A percentile compares a stretch with the other conserved stretches of the same genome.
These are phyloP conservation scores for Monilinia laxa DNA, from an alignment of 2,329 filamentous ascomycete genomes.

Conservation along the genomic window DNA sequence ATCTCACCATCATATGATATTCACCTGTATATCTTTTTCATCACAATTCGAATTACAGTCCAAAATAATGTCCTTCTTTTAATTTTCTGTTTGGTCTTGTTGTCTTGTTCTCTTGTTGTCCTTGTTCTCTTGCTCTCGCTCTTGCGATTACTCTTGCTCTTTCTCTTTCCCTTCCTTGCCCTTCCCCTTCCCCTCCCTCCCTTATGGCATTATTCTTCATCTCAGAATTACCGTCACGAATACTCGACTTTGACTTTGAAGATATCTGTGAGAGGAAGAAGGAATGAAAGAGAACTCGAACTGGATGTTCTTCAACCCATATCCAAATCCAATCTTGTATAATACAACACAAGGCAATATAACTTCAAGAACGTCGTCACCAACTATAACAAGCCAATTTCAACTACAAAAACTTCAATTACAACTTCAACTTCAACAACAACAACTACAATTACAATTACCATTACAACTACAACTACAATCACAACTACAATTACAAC, in stretches of 20 bases:
- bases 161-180: too few species aligned
- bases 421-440: too few species aligned
- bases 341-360: not conserved
- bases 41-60: not conserved
- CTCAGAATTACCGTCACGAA: slow-evolving; percentile 2
- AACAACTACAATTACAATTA: too few species aligned
- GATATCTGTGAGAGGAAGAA: not conserved
- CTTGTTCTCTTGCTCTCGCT: not conserved
- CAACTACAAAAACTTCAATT: too few species aligned
- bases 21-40: not conserved
- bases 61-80: slow-evolving; percentile 16
- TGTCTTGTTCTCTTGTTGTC: not conserved
- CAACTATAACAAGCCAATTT: too few species aligned
- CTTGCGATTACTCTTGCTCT: too few species aligned
- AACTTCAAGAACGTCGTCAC: too few species aligned
- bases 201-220: not conserved
- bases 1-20: slow-evolving; percentile 3
- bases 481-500: not conserved
- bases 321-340: not conserved
- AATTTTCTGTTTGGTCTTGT: not conserved
- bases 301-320: not conserved
- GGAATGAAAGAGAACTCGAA: not conserved
- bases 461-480: not conserved
- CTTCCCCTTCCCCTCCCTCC: too few species aligned
- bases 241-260: not conserved